Evolutionary conservation across 164 flowering plant genomes (phyloP).

Genomic region (Umbilicus rupestris): DNA sequence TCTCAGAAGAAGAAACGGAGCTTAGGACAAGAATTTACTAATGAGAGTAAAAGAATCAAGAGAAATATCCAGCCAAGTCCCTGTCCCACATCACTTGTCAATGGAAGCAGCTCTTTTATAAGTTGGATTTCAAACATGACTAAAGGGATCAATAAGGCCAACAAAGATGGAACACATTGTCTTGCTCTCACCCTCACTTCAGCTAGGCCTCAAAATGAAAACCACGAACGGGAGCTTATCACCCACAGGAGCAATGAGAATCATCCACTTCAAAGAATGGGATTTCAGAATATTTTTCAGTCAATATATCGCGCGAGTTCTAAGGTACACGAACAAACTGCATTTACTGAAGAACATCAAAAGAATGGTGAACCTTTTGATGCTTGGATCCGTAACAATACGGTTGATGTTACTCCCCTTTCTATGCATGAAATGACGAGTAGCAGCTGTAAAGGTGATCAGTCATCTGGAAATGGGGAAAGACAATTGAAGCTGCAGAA

Average conservation of each 20-base stretch:
- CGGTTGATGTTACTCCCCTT: conserved; percentile 2
- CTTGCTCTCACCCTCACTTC: conserved; percentile 1
- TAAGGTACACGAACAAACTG: background rate
- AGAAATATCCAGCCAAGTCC: background rate
- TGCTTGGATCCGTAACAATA: background rate
- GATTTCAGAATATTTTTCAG: conserved; percentile 5
- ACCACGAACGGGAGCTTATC: background rate
- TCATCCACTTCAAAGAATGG: background rate
- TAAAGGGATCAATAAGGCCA: conserved; percentile 3
- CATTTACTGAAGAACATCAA: background rate
- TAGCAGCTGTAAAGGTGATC: conserved; percentile 4
- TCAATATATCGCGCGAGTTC: background rate
- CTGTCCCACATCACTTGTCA: background rate
- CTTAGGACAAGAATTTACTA: background rate
- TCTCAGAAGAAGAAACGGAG: background rate
- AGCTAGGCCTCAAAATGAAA: background rate
- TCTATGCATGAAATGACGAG: background rate
- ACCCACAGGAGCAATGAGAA: background rate
- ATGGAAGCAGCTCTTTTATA: conserved; percentile 1
- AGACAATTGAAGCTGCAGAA: background rate
- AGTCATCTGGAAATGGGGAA: conserved; percentile 1
- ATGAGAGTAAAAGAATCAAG: background rate
- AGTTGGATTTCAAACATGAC: conserved; percentile 4
- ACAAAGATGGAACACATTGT: background rate
- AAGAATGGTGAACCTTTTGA: background rate